Base-by-base conservation (phyloP, 2,329 filamentous ascomycete species). In the Pseudocercospora fijiensis region DNA sequence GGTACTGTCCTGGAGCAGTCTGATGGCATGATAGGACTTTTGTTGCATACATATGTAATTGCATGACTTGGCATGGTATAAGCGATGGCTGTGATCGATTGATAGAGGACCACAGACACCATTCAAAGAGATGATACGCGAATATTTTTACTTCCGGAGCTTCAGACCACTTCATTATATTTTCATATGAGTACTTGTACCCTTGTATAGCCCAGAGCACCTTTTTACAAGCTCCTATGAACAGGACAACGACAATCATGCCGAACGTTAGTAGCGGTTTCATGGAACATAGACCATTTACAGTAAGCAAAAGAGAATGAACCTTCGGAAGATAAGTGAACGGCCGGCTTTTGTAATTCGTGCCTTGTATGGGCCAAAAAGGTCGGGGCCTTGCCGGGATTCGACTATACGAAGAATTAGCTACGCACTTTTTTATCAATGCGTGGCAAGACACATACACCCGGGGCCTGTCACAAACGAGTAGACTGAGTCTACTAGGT, bases 381-480 rank as follows among this genome's bases (percentile, higher is more conserved):
- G n/a, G n/a, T n/a, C n/a, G n/a, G n/a, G n/a, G n/a, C n/a, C n/a
- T n/a, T n/a, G n/a, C n/a, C n/a, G n/a, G n/a, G n/a, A n/a, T n/a
- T n/a, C n/a, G n/a, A n/a, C n/a, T n/a, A n/a, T n/a, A n/a, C n/a
- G n/a, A n/a, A n/a, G n/a, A n/a, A n/a, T n/a, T n/a, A n/a, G n/a
- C n/a, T n/a, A n/a, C n/a, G n/a, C n/a, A n/a, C n/a, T n/a, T n/a
- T n/a, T n/a, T n/a, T n/a, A n/a, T n/a, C n/a, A n/a, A n/a, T n/a
- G n/a, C n/a, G n/a, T n/a, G n/a, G n/a, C n/a, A n/a, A n/a, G n/a
- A n/a, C n/a, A n/a, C n/a, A n/a, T n/a, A n/a, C n/a, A 63, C 55
- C 57, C 63, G 63, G 65, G 66, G 63, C 67, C 67, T 69, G 67
- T 69, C 67, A 69, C 67, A 69, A 59, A 58, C 58, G 60, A 64